Evolutionary conservation across 2,329 filamentous ascomycete species (phyloP), one percentile per base, ranked within the genome.

Genomic region (Acrocalymma vagum): DNA sequence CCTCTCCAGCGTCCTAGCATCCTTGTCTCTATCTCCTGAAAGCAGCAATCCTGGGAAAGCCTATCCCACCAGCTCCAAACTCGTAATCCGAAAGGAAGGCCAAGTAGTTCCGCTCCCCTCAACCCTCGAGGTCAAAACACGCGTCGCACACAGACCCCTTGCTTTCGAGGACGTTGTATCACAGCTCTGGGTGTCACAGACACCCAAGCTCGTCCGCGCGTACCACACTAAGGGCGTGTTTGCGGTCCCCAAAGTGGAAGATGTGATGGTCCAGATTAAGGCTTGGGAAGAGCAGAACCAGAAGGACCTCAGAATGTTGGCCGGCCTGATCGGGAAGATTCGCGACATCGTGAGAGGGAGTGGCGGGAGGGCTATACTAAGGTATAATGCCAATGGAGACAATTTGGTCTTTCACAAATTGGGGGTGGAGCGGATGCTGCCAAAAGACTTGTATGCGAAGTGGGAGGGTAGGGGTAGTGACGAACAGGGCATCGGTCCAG

Each of bases 181-280:
- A 2, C 73, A 77, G 55, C 64, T 78, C 16, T 78, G 74, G 74
- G 47, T 67, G 11, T 77, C 72, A 5, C 74, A 78, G 56, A 78
- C 75, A 1, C 69, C 71, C 1, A 74, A 73, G 26, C 71, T 78
- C 22, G 72, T 78, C n/a, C 66, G 70, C 20, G 74, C 72, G 1
- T 74, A 75, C 45, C 72, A 78, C 45, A 29, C 49, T 3, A 39
- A 43, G 2, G 74, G 74, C 22, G 13, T 37, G 2, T 78, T 78
- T 42, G 15, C 17, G 8, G 27, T 32, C 11, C 37, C 45, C 4
- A 18, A 38, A 14, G 39, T 48, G 10, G 42, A 55, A 20, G 45
- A 57, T 34, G 44, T 54, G 20, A 23, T 38, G 15, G 36, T 14
- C 14, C 9, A 42, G 27, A 24, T 56, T 25, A 35, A 39, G 27